Evolutionary conservation across 169 alveolate genomes (phyloP).

Genomic region (Cryptosporidium meleagridis): DNA sequence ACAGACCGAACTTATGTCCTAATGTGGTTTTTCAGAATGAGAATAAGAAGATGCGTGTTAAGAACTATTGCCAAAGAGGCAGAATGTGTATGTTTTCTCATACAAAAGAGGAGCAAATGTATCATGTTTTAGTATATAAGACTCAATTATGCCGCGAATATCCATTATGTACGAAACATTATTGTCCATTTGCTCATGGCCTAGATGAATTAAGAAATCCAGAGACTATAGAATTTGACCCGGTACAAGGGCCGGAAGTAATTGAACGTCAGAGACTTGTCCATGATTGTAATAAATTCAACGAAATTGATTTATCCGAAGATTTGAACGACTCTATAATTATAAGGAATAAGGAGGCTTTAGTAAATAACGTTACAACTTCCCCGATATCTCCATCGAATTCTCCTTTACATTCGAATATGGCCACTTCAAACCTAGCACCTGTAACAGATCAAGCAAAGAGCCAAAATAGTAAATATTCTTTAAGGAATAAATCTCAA

Average conservation of each 20-base stretch:
- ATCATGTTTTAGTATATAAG: conserved; percentile 67
- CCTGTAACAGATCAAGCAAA: not conserved
- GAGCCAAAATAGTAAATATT: conserved; percentile 3
- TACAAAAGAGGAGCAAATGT: conserved; percentile 74
- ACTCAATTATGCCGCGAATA: conserved; percentile 70
- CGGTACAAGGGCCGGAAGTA: conserved; percentile 74
- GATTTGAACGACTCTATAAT: not conserved
- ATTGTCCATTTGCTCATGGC: conserved; percentile 74
- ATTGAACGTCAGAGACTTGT: conserved; percentile 72
- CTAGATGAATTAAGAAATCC: conserved; percentile 64
- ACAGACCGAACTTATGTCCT: conserved; percentile 70
- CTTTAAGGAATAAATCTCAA: conserved; percentile 6
- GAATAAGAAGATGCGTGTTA: conserved; percentile 71
- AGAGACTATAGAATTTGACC: conserved; percentile 65
- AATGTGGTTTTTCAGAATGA: conserved; percentile 73
- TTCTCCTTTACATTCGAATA: conserved; percentile 4
- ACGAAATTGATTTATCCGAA: conserved; percentile 13
- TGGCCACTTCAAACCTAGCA: not conserved
- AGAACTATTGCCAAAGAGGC: conserved; percentile 73
- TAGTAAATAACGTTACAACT: not conserved
- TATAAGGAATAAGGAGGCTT: not conserved
- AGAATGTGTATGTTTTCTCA: conserved; percentile 76
- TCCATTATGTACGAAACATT: conserved; percentile 72
- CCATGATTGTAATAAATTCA: conserved; percentile 67
- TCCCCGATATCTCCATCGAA: not conserved